Evolutionary conservation across 140 eudicot genomes (phyloP).

Genomic region (Flaveria floridana): DNA sequence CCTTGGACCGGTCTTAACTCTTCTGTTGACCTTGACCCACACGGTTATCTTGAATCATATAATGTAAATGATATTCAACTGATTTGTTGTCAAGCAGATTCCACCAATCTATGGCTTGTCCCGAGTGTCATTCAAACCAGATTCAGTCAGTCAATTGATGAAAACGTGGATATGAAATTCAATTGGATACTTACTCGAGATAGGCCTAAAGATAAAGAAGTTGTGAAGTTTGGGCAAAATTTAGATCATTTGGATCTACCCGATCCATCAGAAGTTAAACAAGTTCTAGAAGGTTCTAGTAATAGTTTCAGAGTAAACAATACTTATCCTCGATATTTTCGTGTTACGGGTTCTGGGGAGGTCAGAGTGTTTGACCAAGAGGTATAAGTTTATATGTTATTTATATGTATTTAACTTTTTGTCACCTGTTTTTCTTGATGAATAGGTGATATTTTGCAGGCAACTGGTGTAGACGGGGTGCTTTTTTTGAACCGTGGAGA

Average conservation of each 20-base stretch:
- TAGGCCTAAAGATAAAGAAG: slow-evolving; percentile 66
- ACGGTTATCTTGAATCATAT: slow-evolving; percentile 48
- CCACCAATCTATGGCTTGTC: slow-evolving; percentile 64
- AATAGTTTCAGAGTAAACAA: slow-evolving; percentile 45
- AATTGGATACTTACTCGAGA: slow-evolving; percentile 60
- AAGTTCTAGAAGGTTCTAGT: slow-evolving; percentile 50
- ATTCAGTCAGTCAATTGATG: slow-evolving; percentile 42
- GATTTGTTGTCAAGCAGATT: slow-evolving; percentile 72
- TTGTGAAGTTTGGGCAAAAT: slow-evolving; percentile 50
- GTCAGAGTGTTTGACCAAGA: slow-evolving; percentile 58
- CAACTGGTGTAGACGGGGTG: slow-evolving; percentile 43
- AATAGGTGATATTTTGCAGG: slow-evolving; percentile 34
- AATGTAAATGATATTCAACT: slow-evolving; percentile 55
- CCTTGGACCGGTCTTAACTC: slow-evolving; percentile 44
- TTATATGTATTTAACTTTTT: neutral
- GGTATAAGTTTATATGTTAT: slow-evolving; percentile 26
- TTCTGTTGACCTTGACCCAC: slow-evolving; percentile 50
- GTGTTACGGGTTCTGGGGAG: slow-evolving; percentile 77
- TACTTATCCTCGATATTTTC: slow-evolving; percentile 56
- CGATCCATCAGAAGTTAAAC: slow-evolving; percentile 38
- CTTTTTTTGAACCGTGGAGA: slow-evolving; percentile 50
- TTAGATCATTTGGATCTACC: slow-evolving; percentile 47
- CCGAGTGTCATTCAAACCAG: slow-evolving; percentile 49
- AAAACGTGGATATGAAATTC: slow-evolving; percentile 46
- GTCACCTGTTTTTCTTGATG: neutral